Evolutionary conservation across 2,329 filamentous ascomycete genomes (phyloP), one percentile per base, ranked within the genome.

Genomic region (Exophiala viscosa): DNA sequence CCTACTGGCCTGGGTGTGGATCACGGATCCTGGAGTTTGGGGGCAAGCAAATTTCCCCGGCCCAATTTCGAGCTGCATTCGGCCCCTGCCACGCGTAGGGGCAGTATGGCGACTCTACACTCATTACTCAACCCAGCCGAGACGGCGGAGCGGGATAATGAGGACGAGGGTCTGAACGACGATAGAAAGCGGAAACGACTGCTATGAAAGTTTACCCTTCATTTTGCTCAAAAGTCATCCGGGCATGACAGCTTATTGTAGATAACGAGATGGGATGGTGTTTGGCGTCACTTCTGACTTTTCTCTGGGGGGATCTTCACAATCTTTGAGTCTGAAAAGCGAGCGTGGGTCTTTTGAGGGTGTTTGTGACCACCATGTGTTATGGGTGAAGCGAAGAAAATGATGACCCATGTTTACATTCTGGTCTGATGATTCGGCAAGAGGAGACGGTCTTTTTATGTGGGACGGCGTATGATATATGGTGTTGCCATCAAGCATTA

Each of bases 81-180:
- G 3, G 79, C 76, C 0, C 83, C 84, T 2, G 81, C 82, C n/a
- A 87, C 84, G 6, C 72, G 85, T 49, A 76, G 84, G 55, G 84
- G 82, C 20, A 87, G 84, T 63, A 87, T 87, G 84, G 84, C 84
- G 5, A 86, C 83, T 60, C 80, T 85, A 17, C 82, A 85, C 65
- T 83, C 79, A 5, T 68, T 87, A 18, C 73, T 87, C 1, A 87
- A 87, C 60, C 85, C 84, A 5, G 82, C 84, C 11, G 83, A 86
- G 60, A 86, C 84, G 1, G 81, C 79, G 1, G 84, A 87, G 67
- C 70, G 82, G 53, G 79, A 81, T 15, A 83, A 84, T 41, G 83
- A 86, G 64, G 83, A 86, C 52, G 76, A 83, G 18, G 48, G 52
- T 73, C 76, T 40, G 48, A 69, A 70, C 44, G 81, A 84, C 15